Base-by-base conservation (phyloP, 83 land plant genomes). In the Picea abies region DNA sequence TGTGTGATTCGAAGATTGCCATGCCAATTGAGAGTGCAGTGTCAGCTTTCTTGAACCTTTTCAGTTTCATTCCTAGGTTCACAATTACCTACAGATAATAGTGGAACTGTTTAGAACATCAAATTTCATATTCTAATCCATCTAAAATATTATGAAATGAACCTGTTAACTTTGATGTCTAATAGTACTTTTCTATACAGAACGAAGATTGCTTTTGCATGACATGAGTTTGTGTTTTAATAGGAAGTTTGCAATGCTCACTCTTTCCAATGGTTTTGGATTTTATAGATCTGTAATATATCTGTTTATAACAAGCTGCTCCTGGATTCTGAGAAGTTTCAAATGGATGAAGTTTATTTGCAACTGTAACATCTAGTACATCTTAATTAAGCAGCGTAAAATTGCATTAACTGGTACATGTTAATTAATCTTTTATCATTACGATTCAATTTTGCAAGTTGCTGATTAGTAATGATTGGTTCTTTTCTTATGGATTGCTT, bases 181-280 rank as follows among this genome's bases (percentile, higher is more conserved):
- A 65, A 65, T 22, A 65, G 6, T 49, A 75, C 22, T 72, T 47
- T 47, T 8, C 10, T 47, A 47, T 7, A 47, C 9, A 11, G 29
- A 49, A 11, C 29, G 16, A 11, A 22, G 11, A 49, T 22, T 47
- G 29, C 29, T 76, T 23, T 52, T 12, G 56, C 56, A 6, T 14
- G 6, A 76, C 60, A 4, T 23, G 56, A 52, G 19, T 76, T 49
- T 76, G 17, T 76, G 56, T 76, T 49, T 17, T 14, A 0, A 6
- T 49, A 76, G 29, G 11, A 76, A 52, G 32, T 49, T 76, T 76
- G 19, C 2, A 52, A 76, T 76, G 78, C 78, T 52, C 25, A 52
- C 56, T 76, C 61, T 29, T 29, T 23, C 11, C 25, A 49, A 76
- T 76, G 22, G 20, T n/a, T 35, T 22, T 11, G 10, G 49, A 52